Conservation (phyloP, 2,329 filamentous ascomycete species). For the Trichoderma guizhouense region DNA sequence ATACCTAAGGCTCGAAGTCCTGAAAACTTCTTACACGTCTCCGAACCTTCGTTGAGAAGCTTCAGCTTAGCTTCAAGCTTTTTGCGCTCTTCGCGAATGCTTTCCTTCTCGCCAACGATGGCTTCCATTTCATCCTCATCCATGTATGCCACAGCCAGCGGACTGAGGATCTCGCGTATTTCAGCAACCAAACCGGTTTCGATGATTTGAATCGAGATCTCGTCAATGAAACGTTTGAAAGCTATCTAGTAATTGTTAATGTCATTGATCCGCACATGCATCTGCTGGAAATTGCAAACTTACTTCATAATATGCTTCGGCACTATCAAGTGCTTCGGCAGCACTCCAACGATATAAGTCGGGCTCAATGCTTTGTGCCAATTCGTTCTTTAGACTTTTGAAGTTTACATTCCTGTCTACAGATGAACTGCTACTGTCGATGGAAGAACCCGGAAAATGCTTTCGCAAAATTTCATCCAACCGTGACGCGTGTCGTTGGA, state of each 20-base stretch:
- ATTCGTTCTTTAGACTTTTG: background rate
- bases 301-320: conserved; percentile 43
- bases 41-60: background rate
- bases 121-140: conserved; percentile 19
- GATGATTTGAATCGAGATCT: conserved; percentile 26
- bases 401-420: too few species aligned
- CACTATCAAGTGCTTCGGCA: conserved; percentile 35
- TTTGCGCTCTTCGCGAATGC: background rate
- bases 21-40: conserved; percentile 9
- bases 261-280: background rate
- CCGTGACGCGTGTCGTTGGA: background rate
- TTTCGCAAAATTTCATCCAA: background rate
- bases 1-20: background rate
- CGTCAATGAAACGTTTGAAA: conserved; percentile 23
- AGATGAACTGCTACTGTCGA: background rate
- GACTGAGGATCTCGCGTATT: conserved; percentile 22
- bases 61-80: background rate
- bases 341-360: conserved; percentile 32
- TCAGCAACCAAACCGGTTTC: conserved; percentile 23
- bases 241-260: conserved; percentile 20
- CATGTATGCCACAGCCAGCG: conserved; percentile 23
- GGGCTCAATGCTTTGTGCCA: background rate
- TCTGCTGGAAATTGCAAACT: background rate
- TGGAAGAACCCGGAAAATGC: background rate
- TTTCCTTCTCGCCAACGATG: conserved; percentile 24